These are phyloP conservation scores for Saturnispora zaruensis DNA, from an alignment of 805 yeast species.

Conservation along the genomic window DNA sequence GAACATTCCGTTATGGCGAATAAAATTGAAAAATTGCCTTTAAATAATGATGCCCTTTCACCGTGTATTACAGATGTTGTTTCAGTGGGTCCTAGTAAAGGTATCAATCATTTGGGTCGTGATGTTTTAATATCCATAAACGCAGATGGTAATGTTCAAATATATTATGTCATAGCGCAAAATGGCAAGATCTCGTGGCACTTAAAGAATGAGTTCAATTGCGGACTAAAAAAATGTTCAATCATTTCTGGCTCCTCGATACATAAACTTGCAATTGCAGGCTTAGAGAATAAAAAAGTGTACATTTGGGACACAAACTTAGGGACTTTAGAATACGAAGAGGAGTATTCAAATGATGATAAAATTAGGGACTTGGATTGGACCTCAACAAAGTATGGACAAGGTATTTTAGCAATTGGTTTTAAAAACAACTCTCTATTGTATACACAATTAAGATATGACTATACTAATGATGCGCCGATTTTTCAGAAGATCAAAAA, in stretches of 20 bases:
- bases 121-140: conserved; percentile 54
- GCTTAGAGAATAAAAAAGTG: conserved; percentile 39
- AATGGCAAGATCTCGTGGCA: conserved; percentile 41
- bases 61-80: conserved; percentile 44
- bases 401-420: conserved; percentile 75
- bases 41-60: conserved; percentile 22
- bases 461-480: conserved; percentile 74
- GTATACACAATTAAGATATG: conserved; percentile 78
- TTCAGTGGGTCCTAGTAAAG: conserved; percentile 49
- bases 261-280: conserved; percentile 69
- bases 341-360: conserved; percentile 27
- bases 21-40: conserved; percentile 29
- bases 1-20: conserved; percentile 19
- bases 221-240: conserved; percentile 46
- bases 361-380: conserved; percentile 71
- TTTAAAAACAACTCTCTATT: conserved; percentile 54
- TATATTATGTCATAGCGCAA: conserved; percentile 34
- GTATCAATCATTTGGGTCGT: conserved; percentile 25
- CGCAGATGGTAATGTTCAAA: conserved; percentile 38
- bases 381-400: conserved; percentile 62
- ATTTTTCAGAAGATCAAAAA: conserved; percentile 69
- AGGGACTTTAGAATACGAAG: conserved; percentile 58
- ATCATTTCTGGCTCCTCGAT: conserved; percentile 67
- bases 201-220: conserved; percentile 39
- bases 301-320: conserved; percentile 75